Conservation (phyloP, 768 basidiomycete species). For the Crepidotus variabilis region DNA sequence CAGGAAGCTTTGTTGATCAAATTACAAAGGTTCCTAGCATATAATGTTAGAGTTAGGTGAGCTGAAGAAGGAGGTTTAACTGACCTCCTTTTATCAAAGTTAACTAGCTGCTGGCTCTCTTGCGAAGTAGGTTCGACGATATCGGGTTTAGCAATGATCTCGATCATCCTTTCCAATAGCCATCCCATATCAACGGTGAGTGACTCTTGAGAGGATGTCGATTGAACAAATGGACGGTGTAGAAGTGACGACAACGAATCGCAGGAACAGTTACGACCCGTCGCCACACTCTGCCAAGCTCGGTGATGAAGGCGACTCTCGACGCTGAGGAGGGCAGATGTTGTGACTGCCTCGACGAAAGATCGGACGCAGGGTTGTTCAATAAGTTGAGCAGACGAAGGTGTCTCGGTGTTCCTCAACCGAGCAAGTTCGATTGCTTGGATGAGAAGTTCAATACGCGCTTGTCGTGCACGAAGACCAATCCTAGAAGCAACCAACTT, state of each 20-base stretch:
- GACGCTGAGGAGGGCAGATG: slow-evolving; percentile 71
- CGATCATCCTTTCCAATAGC: slow-evolving; percentile 78
- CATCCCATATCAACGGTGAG: slow-evolving; percentile 78
- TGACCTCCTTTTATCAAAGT: slow-evolving; percentile 81
- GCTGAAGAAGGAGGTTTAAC: slow-evolving; percentile 1
- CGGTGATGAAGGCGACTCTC: slow-evolving; percentile 76
- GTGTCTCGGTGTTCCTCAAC: slow-evolving; percentile 47
- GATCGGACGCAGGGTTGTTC: slow-evolving; percentile 69
- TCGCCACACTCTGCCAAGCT: slow-evolving; percentile 75
- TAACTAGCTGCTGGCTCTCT: slow-evolving; percentile 60
- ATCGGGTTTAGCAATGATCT: slow-evolving; percentile 74
- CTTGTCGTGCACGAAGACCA: slow-evolving; percentile 60
- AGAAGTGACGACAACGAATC: slow-evolving; percentile 62
- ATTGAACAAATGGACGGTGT: slow-evolving; percentile 42
- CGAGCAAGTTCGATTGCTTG: slow-evolving; percentile 74
- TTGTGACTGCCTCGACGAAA: slow-evolving; percentile 74
- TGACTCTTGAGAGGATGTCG: slow-evolving; percentile 41
- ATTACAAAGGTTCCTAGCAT: slow-evolving; percentile 58
- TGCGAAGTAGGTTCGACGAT: slow-evolving; percentile 51
- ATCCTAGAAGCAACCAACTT: slow-evolving; percentile 64
- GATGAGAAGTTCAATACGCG: slow-evolving; percentile 69
- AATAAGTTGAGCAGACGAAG: slow-evolving; percentile 31
- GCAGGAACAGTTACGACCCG: slow-evolving; percentile 53
- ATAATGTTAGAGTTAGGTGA: slow-evolving; percentile 6
- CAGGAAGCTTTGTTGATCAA: slow-evolving; percentile 54